Evolutionary conservation across 73 alveolate genomes (phyloP).

Genomic region (Paramecium octaurelia): DNA sequence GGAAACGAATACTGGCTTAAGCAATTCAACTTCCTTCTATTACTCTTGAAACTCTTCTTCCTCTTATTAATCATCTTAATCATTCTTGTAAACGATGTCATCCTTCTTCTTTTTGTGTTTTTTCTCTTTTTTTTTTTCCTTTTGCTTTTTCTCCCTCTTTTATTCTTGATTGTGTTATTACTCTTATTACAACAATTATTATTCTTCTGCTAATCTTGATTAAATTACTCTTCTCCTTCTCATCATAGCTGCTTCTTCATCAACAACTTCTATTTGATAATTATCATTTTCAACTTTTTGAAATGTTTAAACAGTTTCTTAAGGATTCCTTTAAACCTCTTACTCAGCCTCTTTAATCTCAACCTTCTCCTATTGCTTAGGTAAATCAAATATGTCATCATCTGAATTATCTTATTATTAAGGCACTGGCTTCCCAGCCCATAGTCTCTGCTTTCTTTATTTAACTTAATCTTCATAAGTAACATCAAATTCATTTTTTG

Average conservation of each 20-base stretch:
- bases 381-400: neutral
- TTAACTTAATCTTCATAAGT: neutral
- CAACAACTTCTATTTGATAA: conserved; percentile 14
- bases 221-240: neutral
- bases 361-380: neutral
- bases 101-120: conserved; percentile 26
- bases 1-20: conserved; percentile 75
- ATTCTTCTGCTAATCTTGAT: conserved; percentile 36
- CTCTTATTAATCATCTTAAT: conserved; percentile 64
- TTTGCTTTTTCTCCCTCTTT: conserved; percentile 48
- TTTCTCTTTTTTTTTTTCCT: conserved; percentile 60
- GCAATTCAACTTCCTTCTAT: conserved; percentile 49
- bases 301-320: neutral
- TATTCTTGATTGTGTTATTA: conserved; percentile 47
- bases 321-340: neutral
- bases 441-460: neutral
- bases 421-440: neutral
- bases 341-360: neutral
- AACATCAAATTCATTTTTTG: neutral
- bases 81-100: conserved; percentile 58
- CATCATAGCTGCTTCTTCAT: conserved; percentile 35
- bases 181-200: neutral
- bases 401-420: neutral
- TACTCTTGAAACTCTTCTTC: conserved; percentile 66
- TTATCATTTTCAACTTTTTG: neutral